These are phyloP conservation scores for Fusarium brevicatenulatum DNA, from an alignment of 2,329 filamentous ascomycete species.

Conservation along the genomic window DNA sequence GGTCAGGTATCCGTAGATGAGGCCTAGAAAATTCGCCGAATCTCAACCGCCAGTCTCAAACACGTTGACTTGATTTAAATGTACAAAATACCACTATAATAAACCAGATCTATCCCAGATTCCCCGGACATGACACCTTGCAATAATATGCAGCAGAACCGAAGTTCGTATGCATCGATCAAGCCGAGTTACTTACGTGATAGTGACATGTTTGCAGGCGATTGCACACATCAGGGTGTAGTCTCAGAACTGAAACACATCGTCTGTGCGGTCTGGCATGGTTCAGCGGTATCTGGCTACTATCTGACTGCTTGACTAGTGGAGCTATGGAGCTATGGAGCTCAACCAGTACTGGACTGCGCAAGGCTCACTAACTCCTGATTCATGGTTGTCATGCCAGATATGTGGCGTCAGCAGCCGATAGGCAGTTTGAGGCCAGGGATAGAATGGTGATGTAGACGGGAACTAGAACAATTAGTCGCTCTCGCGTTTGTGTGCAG, in stretches of 20 bases:
- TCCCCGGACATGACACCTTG: background rate
- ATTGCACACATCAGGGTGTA: constrained; percentile 29
- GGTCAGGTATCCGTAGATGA: constrained; percentile 9
- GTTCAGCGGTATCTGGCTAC: constrained; percentile 30
- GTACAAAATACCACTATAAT: background rate
- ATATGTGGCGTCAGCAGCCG: constrained; percentile 45
- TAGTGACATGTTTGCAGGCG: constrained; percentile 15
- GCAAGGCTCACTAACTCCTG: constrained; percentile 32
- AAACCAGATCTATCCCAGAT: background rate
- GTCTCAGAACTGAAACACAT: constrained; percentile 38
- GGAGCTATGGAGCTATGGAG: constrained; percentile 41
- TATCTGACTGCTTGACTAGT: constrained; percentile 41
- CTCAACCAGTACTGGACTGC: constrained; percentile 27
- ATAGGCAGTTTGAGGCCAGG: constrained; percentile 34
- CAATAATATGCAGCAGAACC: background rate
- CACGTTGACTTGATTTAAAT: background rate
- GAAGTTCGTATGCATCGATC: background rate
- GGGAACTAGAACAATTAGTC: constrained; percentile 22
- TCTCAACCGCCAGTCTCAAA: constrained; percentile 4
- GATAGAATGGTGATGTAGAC: constrained; percentile 31
- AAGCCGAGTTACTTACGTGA: constrained; percentile 1
- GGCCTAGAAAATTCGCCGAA: constrained; percentile 34
- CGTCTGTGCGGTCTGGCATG: constrained; percentile 35
- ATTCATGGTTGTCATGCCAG: constrained; percentile 43
- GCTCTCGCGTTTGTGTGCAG: constrained; percentile 23